These are phyloP conservation scores for Pichia sp. DNA, from an alignment of 1,139 yeast species.

Conservation along the genomic window DNA sequence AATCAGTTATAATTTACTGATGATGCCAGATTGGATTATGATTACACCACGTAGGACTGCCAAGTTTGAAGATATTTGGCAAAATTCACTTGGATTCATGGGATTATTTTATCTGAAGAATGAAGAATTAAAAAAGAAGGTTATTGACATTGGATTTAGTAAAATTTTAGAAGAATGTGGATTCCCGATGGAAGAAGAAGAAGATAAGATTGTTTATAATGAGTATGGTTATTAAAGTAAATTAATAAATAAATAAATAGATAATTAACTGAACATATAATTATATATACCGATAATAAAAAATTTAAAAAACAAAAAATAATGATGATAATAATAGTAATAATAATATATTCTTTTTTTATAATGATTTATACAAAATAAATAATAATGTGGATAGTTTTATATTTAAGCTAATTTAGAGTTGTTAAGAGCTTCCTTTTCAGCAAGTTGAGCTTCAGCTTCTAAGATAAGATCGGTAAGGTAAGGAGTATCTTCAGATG, in stretches of 20 bases:
- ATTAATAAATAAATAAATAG: neutral
- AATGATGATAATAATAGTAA: neutral
- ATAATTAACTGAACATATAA: neutral
- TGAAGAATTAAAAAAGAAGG: conserved; percentile 40
- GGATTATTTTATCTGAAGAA: conserved; percentile 77
- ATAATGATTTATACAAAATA: neutral
- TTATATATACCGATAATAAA: neutral
- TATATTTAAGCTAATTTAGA: conserved; percentile 36
- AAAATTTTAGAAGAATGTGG: conserved; percentile 55
- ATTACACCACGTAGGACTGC: conserved; percentile 68
- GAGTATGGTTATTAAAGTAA: conserved; percentile 38
- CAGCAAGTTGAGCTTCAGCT: conserved; percentile 88
- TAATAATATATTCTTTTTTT: neutral
- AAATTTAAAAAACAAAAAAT: no score
- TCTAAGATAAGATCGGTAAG: conserved; percentile 85
- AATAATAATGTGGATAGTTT: neutral
- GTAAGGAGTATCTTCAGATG: conserved; percentile 81
- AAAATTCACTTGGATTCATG: conserved; percentile 70
- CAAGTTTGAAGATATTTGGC: conserved; percentile 43
- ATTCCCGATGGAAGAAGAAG: conserved; percentile 46
- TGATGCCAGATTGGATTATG: conserved; percentile 80
- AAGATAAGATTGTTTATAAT: conserved; percentile 34
- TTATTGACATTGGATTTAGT: conserved; percentile 39
- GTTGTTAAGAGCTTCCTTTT: conserved; percentile 84
- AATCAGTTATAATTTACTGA: conserved; percentile 69